Evolutionary conservation across 805 yeast species (phyloP).

Genomic region (Henningerozyma blattae): DNA sequence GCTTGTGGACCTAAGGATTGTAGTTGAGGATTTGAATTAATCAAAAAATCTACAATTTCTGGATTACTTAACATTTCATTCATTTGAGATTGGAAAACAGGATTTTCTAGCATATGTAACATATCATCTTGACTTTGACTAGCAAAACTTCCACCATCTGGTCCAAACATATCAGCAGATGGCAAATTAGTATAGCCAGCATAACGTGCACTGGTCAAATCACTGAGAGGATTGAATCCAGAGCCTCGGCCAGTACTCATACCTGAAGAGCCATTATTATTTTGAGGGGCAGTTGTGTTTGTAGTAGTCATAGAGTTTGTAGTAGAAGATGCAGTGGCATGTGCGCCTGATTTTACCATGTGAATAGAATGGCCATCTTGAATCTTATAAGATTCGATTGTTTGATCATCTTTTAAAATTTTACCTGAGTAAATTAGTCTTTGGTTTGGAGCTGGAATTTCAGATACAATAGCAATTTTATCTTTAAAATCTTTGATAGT

Average conservation of each 20-base stretch:
- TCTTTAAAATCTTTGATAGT: constrained; percentile 63
- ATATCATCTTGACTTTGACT: constrained; percentile 65
- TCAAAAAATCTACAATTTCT: constrained; percentile 73
- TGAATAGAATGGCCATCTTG: constrained; percentile 82
- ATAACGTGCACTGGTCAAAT: constrained; percentile 87
- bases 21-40: constrained; percentile 73
- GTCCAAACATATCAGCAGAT: constrained; percentile 77
- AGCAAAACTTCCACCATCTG: constrained; percentile 63
- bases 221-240: constrained; percentile 82
- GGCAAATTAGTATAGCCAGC: constrained; percentile 87
- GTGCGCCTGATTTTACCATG: constrained; percentile 70
- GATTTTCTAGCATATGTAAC: constrained; percentile 64
- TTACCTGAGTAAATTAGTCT: constrained; percentile 89
- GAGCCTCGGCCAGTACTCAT: constrained; percentile 76
- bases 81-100: constrained; percentile 73
- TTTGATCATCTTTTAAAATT: constrained; percentile 76
- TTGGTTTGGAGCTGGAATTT: constrained; percentile 67
- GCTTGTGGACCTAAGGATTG: constrained; percentile 84
- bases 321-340: constrained; percentile 20
- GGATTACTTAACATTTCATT: constrained; percentile 77
- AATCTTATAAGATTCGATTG: constrained; percentile 64
- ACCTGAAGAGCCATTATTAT: constrained; percentile 30
- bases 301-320: constrained; percentile 9
- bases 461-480: constrained; percentile 45
- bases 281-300: constrained; percentile 34